Base-by-base conservation (phyloP, 441 rosid species). In the Hura crepitans region DNA sequence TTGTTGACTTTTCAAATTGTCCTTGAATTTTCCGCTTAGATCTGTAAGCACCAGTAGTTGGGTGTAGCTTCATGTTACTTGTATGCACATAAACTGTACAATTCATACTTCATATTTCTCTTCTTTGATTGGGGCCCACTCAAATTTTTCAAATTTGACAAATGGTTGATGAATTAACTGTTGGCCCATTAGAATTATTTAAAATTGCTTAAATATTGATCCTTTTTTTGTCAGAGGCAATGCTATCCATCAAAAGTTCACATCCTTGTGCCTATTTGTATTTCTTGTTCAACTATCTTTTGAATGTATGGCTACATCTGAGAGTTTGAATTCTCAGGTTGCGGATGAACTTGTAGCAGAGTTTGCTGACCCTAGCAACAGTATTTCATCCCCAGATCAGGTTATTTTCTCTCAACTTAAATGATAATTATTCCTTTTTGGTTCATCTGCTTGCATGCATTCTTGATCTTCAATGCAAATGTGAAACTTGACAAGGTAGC, bases 291-390 rank as follows among this genome's bases (percentile, higher is more conserved):
- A 33, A 39, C 50, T 35, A 46, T 64, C 53, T 59, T 73, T 56
- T 71, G 61, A 42, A 49, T 23, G 50, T 22, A 64, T 54, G 6
- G 25, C 51, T 47, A 42, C 75, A 43, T 78, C 75, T 89, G 71
- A 85, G 67, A 47, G 73, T 76, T 82, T 59, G 45, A 74, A 72
- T 62, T 83, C 65, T 75, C 92, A 96, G 99, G 99, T 96, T 57
- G 99, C 99, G 49, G 99, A 96, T 74, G 99, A 96, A 81, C 98
- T 96, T 78, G 99, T 96, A 20, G 92, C 97, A 75, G 99, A 96
- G 81, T 96, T 91, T 83, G 86, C 96, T 68, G 96, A 91, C 71
- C 99, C 98, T 7, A 74, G 85, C 76, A 83, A 80, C 75, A 85
- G 84, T 75, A 85, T 84, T 64, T 78, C 95, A 71, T 54, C 98